Conservation (phyloP, 495 filamentous ascomycete genomes). For the Friedmanniomyces simplex region DNA sequence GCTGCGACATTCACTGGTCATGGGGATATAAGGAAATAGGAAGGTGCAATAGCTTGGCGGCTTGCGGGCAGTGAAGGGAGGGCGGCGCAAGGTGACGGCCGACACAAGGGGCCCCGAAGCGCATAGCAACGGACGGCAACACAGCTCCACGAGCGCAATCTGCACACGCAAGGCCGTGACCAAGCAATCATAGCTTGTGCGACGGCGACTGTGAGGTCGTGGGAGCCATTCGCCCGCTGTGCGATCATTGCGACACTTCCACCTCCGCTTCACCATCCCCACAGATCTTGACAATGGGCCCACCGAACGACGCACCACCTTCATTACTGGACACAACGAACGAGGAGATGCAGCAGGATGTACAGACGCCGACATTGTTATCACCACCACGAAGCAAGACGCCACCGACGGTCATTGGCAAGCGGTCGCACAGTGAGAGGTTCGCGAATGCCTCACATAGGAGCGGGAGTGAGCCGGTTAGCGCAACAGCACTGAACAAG, state of each 20-base stretch:
- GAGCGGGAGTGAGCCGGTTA: conserved; percentile 46
- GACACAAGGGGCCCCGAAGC: conserved; percentile 1
- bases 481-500: conserved; percentile 50
- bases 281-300: neutral
- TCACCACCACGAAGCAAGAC: conserved; percentile 38
- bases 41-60: neutral
- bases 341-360: neutral
- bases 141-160: neutral
- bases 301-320: neutral
- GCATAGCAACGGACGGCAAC: conserved; percentile 7
- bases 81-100: neutral
- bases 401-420: conserved; percentile 33
- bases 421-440: conserved; percentile 31
- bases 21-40: neutral
- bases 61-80: neutral
- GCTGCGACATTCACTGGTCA: neutral
- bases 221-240: neutral
- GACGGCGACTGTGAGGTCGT: neutral
- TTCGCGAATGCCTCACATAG: conserved; percentile 20
- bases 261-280: neutral
- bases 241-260: neutral
- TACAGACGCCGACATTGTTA: conserved; percentile 25
- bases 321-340: neutral
- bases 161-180: conserved; percentile 1
- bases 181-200: neutral